A percentile compares a stretch with the other conserved stretches of the same genome.
phyloP scores from a whole-genome alignment of 2,329 filamentous ascomycete genomes.

The Cyphellophora attinorum region DNA sequence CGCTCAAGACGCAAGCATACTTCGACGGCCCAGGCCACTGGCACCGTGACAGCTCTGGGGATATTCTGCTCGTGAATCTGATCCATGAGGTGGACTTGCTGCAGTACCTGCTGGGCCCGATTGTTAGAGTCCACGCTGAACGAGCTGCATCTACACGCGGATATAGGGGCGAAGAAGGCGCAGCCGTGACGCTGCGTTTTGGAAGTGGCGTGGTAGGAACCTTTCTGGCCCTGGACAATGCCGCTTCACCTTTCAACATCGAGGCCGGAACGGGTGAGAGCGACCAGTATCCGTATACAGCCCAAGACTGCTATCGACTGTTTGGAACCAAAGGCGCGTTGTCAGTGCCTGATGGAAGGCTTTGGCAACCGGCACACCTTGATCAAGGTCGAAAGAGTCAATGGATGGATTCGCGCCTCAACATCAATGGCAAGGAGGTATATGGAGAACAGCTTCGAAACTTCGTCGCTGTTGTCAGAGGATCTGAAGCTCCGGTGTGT shows the following conservation, averaged over 20 bases:
- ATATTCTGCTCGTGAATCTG: slow-evolving; percentile 6
- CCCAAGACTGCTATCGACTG: slow-evolving; percentile 5
- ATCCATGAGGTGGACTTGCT: slow-evolving; percentile 11
- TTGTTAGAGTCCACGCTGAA: slow-evolving; percentile 1
- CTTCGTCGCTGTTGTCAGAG: slow-evolving; percentile 4
- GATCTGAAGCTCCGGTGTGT: slow-evolving; percentile 5
- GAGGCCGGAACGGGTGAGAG: slow-evolving; percentile 8
- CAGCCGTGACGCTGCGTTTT: slow-evolving; percentile 7
- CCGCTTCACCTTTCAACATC: slow-evolving; percentile 3
- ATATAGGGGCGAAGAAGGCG: slow-evolving; percentile 6
- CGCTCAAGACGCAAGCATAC: slow-evolving; percentile 5
- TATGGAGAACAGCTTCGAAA: slow-evolving; percentile 6
- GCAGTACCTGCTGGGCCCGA: slow-evolving; percentile 6
- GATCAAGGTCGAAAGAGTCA: slow-evolving; percentile 1
- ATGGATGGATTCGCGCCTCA: background rate
- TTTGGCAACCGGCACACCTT: slow-evolving; percentile 4
- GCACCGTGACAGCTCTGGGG: slow-evolving; percentile 3
- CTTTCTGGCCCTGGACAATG: slow-evolving; percentile 8
- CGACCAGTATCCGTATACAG: slow-evolving; percentile 2
- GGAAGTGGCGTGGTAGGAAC: slow-evolving; percentile 7
- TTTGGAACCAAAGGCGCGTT: slow-evolving; percentile 8
- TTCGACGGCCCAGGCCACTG: slow-evolving; percentile 1
- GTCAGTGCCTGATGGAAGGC: slow-evolving; percentile 4
- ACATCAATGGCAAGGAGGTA: background rate
- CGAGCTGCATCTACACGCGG: slow-evolving; percentile 1